These are phyloP conservation scores for Lichtheimia corymbifera DNA, from an alignment of 371 early-diverging fungal species.

Conservation along the genomic window DNA sequence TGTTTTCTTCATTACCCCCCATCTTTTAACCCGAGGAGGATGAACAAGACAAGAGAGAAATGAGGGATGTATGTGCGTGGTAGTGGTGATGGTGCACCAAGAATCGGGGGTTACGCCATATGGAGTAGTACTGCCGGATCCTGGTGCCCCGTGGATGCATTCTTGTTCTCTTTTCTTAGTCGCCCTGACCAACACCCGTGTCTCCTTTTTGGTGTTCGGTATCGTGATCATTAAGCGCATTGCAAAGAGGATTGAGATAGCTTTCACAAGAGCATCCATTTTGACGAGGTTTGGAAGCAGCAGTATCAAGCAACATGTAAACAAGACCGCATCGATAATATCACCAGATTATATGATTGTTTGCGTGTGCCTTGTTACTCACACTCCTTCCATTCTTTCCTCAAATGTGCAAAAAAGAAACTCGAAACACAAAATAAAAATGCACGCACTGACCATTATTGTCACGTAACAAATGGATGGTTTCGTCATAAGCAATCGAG, in stretches of 20 bases:
- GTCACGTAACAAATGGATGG: too few relatives aligned
- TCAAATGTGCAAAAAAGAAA: neutral
- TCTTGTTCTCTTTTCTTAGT: too few relatives aligned
- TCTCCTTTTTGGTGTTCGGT: slow-evolving; percentile 3
- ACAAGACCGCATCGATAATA: too few relatives aligned
- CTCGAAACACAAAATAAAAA: slow-evolving; percentile 6
- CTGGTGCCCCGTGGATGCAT: too few relatives aligned
- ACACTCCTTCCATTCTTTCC: neutral
- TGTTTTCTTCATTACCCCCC: neutral
- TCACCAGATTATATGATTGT: too few relatives aligned
- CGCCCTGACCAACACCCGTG: neutral
- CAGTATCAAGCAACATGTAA: too few relatives aligned
- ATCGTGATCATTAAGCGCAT: slow-evolving; percentile 4
- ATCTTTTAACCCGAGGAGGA: neutral
- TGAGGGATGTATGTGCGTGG: neutral
- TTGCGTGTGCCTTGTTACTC: neutral
- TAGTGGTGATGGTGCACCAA: neutral
- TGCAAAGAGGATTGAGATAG: neutral
- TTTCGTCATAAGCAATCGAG: too few relatives aligned
- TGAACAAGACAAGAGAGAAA: neutral
- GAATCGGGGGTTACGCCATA: slow-evolving; percentile 5
- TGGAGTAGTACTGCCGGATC: slow-evolving; percentile 2
- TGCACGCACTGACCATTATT: slow-evolving; percentile 12
- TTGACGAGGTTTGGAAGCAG: too few relatives aligned
- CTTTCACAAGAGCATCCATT: neutral